Evolutionary conservation across 768 basidiomycete species (phyloP).

Genomic region (Ramaria rubella): DNA sequence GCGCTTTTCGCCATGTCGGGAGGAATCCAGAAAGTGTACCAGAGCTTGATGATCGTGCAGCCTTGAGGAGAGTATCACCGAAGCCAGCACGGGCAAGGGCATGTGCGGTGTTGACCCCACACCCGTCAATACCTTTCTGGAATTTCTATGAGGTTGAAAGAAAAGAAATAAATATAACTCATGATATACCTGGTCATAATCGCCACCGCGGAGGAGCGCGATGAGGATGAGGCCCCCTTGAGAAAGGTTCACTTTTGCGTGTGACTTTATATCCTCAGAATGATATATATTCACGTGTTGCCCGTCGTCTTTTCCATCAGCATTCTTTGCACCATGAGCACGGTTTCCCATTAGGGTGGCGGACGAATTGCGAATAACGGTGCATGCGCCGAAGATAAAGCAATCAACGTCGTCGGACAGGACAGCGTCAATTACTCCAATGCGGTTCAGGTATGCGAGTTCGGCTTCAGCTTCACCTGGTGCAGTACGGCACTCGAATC

Average conservation of each 20-base stretch:
- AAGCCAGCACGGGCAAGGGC: slow-evolving; percentile 79
- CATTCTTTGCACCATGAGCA: slow-evolving; percentile 43
- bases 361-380: slow-evolving; percentile 84
- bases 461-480: slow-evolving; percentile 96
- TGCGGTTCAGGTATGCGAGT: slow-evolving; percentile 75
- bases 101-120: slow-evolving; percentile 65
- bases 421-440: slow-evolving; percentile 80
- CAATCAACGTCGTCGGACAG: slow-evolving; percentile 93
- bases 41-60: slow-evolving; percentile 44
- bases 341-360: slow-evolving; percentile 68
- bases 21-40: slow-evolving; percentile 48
- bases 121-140: slow-evolving; percentile 47
- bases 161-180: neutral
- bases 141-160: slow-evolving; percentile 13
- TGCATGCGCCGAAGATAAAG: slow-evolving; percentile 80
- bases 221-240: slow-evolving; percentile 71
- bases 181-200: slow-evolving; percentile 71
- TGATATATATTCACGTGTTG: slow-evolving; percentile 49
- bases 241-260: slow-evolving; percentile 46
- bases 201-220: slow-evolving; percentile 82
- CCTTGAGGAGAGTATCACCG: slow-evolving; percentile 59
- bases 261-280: slow-evolving; percentile 34
- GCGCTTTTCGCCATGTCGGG: slow-evolving; percentile 51
- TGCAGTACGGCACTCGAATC: slow-evolving; percentile 43
- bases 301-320: slow-evolving; percentile 57